Evolutionary conservation across 2,329 filamentous ascomycete species (phyloP), one percentile per base, ranked within the genome.

Genomic region (Penicillium sclerotiorum): DNA sequence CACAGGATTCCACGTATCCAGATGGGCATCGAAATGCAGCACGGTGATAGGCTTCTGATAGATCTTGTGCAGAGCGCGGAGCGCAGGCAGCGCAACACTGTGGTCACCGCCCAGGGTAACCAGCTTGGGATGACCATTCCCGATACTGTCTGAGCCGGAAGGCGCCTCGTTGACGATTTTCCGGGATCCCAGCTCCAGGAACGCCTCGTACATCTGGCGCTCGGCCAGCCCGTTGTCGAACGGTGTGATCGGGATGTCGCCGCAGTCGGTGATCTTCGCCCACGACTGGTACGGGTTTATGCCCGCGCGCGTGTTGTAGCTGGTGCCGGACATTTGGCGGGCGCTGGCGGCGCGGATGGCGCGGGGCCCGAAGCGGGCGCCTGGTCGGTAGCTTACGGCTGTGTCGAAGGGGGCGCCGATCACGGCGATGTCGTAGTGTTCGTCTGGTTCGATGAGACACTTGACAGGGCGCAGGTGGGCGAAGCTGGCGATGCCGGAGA

Each of bases 171-270:
- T 68, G 57, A 60, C 56, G 50, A 78, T 70, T 41, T 67, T 63
- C 33, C 77, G 74, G 9, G 74, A 73, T 2, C 80, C 77, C 2
- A 95, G 83, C 70, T 92, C 87, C 6, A 79, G 75, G 68, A 89
- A 91, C 0, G 89, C 90, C 64, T 87, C 83, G 25, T 83, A 89
- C 90, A 96, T 95, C 72, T 96, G 92, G 37, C 80, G 77, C 46
- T 92, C 76, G 0, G 92, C 92, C 13, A 95, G 77, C 1, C 78
- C 83, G 68, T 96, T 96, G 74, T 96, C 90, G 60, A 95, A 87
- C 0, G 91, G 91, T 0, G 87, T 89, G 58, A 95, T 79, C 22
- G 92, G 90, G 48, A 96, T 90, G 67, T 96, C 92, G 39, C 92
- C 92, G 69, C 92, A 96, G 76, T 96, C 92, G 43, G 93, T 77